Evolutionary conservation across 2,329 filamentous ascomycete species (phyloP).

Genomic region (Pseudogymnoascus sp.): DNA sequence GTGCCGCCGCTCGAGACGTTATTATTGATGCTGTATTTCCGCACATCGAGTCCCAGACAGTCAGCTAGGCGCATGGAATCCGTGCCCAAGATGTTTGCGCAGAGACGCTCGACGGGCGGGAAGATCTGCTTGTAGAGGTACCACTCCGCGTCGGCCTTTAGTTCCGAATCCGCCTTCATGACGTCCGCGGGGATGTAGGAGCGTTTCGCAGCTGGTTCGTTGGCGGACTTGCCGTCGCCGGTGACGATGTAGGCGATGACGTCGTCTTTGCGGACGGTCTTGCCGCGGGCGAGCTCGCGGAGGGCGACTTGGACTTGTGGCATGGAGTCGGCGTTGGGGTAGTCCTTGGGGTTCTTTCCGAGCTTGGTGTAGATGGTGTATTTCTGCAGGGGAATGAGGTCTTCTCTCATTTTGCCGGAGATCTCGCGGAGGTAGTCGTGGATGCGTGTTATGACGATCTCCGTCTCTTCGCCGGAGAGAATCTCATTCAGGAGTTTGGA

Average conservation of each 20-base stretch:
- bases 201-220: constrained; percentile 72
- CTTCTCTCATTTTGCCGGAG: constrained; percentile 77
- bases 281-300: constrained; percentile 77
- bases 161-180: constrained; percentile 61
- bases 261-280: constrained; percentile 82
- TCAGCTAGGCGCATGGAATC: constrained; percentile 85
- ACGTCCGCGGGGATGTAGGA: constrained; percentile 83
- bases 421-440: constrained; percentile 87
- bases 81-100: constrained; percentile 88
- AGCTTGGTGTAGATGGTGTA: constrained; percentile 98
- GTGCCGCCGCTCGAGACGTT: constrained; percentile 40
- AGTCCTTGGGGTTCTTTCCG: constrained; percentile 85
- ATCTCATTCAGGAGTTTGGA: constrained; percentile 86
- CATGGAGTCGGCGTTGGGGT: constrained; percentile 91
- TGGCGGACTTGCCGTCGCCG: constrained; percentile 51
- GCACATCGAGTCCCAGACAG: constrained; percentile 83
- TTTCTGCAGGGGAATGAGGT: constrained; percentile 65
- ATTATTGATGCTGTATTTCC: constrained; percentile 70
- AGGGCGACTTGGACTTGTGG: constrained; percentile 94
- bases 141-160: constrained; percentile 91
- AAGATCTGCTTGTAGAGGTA: constrained; percentile 98
- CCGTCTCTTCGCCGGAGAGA: constrained; percentile 84
- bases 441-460: constrained; percentile 78
- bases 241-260: constrained; percentile 96
- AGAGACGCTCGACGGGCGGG: constrained; percentile 93